Base-by-base conservation (phyloP, 192 early-diverging fungal species). In the Coemansia sp. region DNA sequence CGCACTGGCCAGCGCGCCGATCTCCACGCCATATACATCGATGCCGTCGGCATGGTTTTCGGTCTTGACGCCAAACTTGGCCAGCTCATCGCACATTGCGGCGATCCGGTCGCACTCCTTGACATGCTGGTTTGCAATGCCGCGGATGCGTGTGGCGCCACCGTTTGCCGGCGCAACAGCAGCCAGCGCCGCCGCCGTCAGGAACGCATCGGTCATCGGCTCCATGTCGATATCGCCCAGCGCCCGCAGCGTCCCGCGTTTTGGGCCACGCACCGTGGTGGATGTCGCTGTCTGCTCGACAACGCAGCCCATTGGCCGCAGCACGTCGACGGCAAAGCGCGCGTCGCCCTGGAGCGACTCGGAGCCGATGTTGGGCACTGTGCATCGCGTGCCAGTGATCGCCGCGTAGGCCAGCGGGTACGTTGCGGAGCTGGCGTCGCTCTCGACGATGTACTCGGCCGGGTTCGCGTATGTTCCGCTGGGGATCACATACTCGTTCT, bases 51-150 rank as follows among this genome's bases (percentile, higher is more conserved):
- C 87, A 30, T 93, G 84, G 72, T 98, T 94, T 0, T 85, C 87
- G 16, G 92, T 89, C 5, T 58, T 63, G 26, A 97, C 93, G 21
- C 96, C 97, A 86, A 98, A 96, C 75, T 89, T 89, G 63, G 84
- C 89, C 34, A 99, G 85, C 77, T 99, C 94, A 58, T 91, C 89
- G 68, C 95, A 90, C 95, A 99, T 97, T 24, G 93, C 97, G 14
- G 89, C 91, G 66, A 99, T 98, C 64, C 97, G 92, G 70, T 99
- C 91, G 84, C 96, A 99, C 73, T 99, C 97, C 81, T 99, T 98
- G 49, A 98, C 93, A 44, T 94, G 90, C 83, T 99, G 97, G 73
- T 98, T 98, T 34, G 96, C 93, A 62, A 99, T 96, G 59, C 97
- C 97, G 43, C 87, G 89, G 69, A 99, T 99, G 49, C 89, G 84